Conservation (phyloP, 169 alveolate species). For the Cryptosporidium ubiquitum region DNA sequence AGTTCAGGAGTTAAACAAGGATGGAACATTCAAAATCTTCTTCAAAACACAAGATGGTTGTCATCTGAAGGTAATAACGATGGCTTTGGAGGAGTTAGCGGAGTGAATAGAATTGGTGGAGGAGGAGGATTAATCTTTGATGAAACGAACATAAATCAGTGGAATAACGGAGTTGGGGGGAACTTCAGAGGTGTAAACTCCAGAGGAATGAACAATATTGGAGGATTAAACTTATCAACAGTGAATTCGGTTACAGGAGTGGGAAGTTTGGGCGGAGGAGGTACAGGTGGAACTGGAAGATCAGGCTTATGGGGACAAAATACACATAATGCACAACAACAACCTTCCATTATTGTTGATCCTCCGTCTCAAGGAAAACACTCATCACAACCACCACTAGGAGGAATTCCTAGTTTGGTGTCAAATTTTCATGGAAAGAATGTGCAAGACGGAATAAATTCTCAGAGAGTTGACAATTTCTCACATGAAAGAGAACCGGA, state of each 20-base stretch:
- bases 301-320: neutral
- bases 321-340: neutral
- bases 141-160: neutral
- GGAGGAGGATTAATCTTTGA: neutral
- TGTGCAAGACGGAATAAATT: neutral
- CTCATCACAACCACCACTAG: neutral
- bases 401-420: neutral
- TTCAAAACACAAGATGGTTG: constrained; percentile 2
- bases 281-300: neutral
- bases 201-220: neutral
- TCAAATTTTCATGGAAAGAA: neutral
- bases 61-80: neutral
- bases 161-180: neutral
- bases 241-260: neutral
- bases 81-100: neutral
- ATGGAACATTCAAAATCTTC: neutral
- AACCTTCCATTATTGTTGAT: neutral
- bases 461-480: neutral
- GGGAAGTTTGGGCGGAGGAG: neutral
- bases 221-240: neutral
- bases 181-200: neutral
- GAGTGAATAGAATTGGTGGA: neutral
- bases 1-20: neutral
- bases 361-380: neutral
- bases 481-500: neutral